Base-by-base conservation (phyloP, 345 rosid species). In the Citrus mangshanensis region DNA sequence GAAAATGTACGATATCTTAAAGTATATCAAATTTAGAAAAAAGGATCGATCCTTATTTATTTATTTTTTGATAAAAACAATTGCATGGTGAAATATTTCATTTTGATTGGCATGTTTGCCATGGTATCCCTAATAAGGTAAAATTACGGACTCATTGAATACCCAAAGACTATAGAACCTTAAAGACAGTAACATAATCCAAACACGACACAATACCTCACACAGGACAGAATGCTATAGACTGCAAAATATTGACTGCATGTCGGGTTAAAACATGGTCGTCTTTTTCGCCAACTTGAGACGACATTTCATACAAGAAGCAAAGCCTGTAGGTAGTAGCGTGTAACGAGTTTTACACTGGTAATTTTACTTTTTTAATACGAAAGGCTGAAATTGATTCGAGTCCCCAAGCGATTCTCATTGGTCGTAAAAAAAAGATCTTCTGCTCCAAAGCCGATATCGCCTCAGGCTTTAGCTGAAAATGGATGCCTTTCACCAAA, bases 371-470 rank as follows among this genome's bases (percentile, higher is more conserved):
- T 63, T 16, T 37, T 51, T 25, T 40, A 12, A 18, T 19, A 42
- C 6, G 25, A 28, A 28, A 21, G 14, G 21, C n/a, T 9, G 54
- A n/a, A 3, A 10, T 25, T 7, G 24, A 12, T 46, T 46, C 4
- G 25, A 14, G 30, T 56, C 64, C 22, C 77, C 32, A 5, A 5
- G 0, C 25, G 32, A 10, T n/a, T 65, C 24, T 76, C 49, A 42
- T 51, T 25, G 63, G 65, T 24, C 4, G 65, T n/a, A 3, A 66
- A 55, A 67, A 49, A 68, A 37, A 65, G 34, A 77, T 77, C 25
- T 55, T 77, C 73, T 68, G 56, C 55, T 19, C 65, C 79, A 56
- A 68, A 67, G 56, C 73, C 58, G 79, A 55, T 68, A 0, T 12
- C 21, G 21, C 13, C 58, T 7, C 67, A 37, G 79, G 73, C 79